Conservation (phyloP, 2,329 filamentous ascomycete species). For the Coniosporium tulheliwenetii region DNA sequence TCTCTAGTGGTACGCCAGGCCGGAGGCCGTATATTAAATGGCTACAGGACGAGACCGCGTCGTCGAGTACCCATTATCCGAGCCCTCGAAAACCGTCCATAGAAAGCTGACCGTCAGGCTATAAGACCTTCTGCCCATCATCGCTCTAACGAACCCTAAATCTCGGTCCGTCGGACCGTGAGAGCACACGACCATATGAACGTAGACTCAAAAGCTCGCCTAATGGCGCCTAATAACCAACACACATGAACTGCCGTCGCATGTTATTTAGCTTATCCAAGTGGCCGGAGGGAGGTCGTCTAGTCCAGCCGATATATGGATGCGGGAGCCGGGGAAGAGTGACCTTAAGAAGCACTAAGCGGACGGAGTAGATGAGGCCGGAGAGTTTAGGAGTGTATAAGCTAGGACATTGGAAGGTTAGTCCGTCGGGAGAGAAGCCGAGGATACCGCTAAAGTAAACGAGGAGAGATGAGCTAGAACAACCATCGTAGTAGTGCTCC, state of each 20-base stretch:
- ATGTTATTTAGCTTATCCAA: not conserved
- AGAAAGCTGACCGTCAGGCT: too few species aligned
- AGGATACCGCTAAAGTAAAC: constrained; percentile 25
- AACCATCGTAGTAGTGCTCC: constrained; percentile 12
- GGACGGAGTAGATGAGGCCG: not conserved
- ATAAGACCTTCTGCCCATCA: not conserved
- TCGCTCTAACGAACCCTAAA: not conserved
- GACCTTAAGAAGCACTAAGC: not conserved
- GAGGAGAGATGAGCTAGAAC: constrained; percentile 6
- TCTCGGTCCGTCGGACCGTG: not conserved
- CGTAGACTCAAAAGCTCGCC: not conserved
- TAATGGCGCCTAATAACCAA: not conserved
- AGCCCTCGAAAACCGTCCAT: not conserved
- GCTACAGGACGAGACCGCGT: not conserved
- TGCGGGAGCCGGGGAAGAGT: not conserved
- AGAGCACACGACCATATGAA: not conserved
- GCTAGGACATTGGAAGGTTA: not conserved
- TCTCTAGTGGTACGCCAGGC: not conserved
- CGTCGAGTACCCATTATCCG: not conserved
- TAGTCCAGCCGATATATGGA: not conserved
- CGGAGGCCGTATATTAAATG: not conserved
- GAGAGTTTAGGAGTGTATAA: not conserved
- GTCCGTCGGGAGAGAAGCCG: constrained; percentile 12
- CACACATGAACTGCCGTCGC: not conserved
- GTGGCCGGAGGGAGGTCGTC: not conserved